A percentile compares a stretch with the other conserved stretches of the same genome.
Conservation (phyloP, 768 basidiomycete species). For the Cystobasidium tubakii region DNA sequence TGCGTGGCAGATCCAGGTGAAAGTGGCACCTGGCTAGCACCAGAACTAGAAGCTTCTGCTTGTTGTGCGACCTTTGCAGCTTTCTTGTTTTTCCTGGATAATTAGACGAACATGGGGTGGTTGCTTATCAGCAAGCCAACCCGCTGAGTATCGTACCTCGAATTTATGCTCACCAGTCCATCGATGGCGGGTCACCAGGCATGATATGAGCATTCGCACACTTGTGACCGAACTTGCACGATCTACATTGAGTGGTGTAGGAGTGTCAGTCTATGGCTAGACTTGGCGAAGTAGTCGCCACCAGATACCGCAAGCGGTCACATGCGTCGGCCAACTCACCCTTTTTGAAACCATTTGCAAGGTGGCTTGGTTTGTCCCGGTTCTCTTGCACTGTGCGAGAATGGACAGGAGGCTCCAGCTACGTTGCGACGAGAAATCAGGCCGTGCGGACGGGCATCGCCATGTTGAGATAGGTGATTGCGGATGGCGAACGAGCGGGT, state of each 20-base stretch:
- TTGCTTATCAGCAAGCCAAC: slow-evolving; percentile 4
- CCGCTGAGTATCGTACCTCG: background rate
- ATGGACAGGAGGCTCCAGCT: slow-evolving; percentile 36
- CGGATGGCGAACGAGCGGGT: background rate
- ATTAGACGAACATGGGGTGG: background rate
- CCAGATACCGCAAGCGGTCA: background rate
- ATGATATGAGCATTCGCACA: slow-evolving; percentile 91
- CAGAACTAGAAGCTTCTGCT: background rate
- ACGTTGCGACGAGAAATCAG: background rate
- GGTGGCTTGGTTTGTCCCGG: slow-evolving; percentile 16
- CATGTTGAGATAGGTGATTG: background rate
- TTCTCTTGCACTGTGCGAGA: slow-evolving; percentile 20
- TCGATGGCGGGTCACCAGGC: slow-evolving; percentile 69
- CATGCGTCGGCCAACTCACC: background rate
- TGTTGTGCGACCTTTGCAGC: slow-evolving; percentile 7
- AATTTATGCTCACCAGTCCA: slow-evolving; percentile 25
- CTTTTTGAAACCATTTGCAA: slow-evolving; percentile 36
- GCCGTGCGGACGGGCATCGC: background rate
- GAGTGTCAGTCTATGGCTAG: background rate
- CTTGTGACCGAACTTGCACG: slow-evolving; percentile 62
- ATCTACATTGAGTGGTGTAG: background rate
- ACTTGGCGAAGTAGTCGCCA: background rate
- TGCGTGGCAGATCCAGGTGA: background rate
- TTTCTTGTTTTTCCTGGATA: slow-evolving; percentile 38
- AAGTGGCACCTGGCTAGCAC: background rate